A percentile compares a stretch with the other conserved stretches of the same genome.
These are phyloP conservation scores for Aeschynomene evenia DNA, from an alignment of 306 rosid genomes.

Conservation along the genomic window DNA sequence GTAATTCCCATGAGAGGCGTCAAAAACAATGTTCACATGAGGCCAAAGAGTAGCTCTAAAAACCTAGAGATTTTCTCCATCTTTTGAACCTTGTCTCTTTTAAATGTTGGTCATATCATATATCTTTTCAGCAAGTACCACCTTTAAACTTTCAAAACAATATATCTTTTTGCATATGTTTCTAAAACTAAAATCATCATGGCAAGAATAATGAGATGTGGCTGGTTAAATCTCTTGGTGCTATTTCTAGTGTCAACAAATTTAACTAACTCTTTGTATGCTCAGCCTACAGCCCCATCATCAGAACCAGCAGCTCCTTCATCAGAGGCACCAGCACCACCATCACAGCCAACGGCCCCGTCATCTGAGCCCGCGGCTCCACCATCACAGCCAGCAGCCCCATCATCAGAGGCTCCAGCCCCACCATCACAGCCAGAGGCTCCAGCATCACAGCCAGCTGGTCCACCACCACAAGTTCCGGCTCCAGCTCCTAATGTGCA, in stretches of 20 bases:
- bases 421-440: neutral
- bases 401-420: neutral
- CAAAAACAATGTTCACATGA: neutral
- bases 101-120: neutral
- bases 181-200: neutral
- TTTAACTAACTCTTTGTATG: slow-evolving; percentile 16
- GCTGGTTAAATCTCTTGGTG: slow-evolving; percentile 5
- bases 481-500: neutral
- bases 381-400: neutral
- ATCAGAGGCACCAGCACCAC: neutral
- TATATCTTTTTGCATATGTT: slow-evolving; percentile 1
- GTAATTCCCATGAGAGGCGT: neutral
- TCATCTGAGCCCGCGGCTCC: neutral
- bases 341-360: neutral
- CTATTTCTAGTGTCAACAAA: neutral
- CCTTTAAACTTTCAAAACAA: neutral
- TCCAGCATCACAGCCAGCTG: neutral
- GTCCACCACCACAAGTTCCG: neutral
- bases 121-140: neutral
- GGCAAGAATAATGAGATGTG: slow-evolving; percentile 1
- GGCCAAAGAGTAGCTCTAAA: neutral
- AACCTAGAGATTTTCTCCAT: neutral
- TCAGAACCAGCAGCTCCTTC: neutral
- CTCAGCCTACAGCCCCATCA: neutral
- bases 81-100: neutral